These are phyloP conservation scores for Tausonia pullulans DNA, from an alignment of 1,284 basidiomycete species.

Conservation along the genomic window DNA sequence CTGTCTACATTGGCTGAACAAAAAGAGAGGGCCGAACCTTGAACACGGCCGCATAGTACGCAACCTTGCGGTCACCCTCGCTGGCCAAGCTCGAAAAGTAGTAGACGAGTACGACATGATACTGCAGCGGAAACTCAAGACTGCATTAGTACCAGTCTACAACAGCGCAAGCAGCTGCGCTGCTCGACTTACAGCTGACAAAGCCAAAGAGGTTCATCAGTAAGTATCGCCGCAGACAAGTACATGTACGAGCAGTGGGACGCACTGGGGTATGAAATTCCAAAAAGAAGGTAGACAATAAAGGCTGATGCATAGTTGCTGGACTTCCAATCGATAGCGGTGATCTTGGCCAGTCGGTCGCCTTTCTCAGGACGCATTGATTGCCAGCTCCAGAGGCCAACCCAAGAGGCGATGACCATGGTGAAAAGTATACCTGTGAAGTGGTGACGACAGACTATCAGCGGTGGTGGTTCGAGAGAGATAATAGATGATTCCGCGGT, in stretches of 20 bases:
- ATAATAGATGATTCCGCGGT: neutral
- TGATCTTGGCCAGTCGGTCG: neutral
- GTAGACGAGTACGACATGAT: neutral
- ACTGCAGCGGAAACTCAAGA: neutral
- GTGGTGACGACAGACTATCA: neutral
- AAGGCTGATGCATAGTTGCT: neutral
- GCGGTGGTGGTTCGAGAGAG: neutral
- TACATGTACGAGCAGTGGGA: no score
- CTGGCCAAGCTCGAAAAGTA: neutral
- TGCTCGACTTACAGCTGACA: no score
- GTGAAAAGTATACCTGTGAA: neutral
- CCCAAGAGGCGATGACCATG: neutral
- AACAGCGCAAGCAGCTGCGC: no score
- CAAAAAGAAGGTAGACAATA: neutral
- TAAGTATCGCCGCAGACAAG: no score
- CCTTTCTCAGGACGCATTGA: neutral
- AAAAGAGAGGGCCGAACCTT: neutral
- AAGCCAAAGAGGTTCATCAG: no score
- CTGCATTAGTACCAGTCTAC: no score
- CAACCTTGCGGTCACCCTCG: neutral
- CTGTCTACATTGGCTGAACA: no score
- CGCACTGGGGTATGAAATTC: neutral
- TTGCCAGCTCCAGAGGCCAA: neutral
- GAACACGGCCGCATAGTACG: neutral
- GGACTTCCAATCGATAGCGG: neutral